Percentiles rank a stretch among this genome's conserved stretches.
Evolutionary conservation across 441 rosid genomes (phyloP).

Genomic region (Iberis amara): DNA sequence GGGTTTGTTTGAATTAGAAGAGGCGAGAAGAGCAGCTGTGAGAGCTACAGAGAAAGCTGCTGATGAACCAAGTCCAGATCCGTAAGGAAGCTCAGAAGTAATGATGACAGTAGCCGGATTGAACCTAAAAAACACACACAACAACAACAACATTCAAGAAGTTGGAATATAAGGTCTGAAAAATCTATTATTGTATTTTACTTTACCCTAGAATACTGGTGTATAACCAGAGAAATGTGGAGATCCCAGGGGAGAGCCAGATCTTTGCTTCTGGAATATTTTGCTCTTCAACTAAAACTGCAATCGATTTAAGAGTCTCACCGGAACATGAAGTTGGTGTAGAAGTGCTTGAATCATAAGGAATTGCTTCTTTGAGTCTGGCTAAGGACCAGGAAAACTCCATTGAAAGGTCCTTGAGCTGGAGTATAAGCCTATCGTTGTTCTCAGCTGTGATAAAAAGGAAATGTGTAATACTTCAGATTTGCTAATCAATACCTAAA

Average conservation of each 20-base stretch:
- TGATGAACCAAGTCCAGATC: slow-evolving; percentile 92
- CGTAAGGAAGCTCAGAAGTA: slow-evolving; percentile 77
- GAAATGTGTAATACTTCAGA: slow-evolving; percentile 16
- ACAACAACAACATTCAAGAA: slow-evolving; percentile 14
- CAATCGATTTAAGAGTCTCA: slow-evolving; percentile 41
- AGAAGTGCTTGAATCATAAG: slow-evolving; percentile 34
- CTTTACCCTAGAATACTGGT: slow-evolving; percentile 71
- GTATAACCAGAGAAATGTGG: slow-evolving; percentile 82
- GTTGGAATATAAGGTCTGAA: neutral
- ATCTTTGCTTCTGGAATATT: slow-evolving; percentile 61
- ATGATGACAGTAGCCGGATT: slow-evolving; percentile 63
- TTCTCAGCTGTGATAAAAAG: slow-evolving; percentile 35
- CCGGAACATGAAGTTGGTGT: slow-evolving; percentile 51
- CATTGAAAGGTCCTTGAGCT: slow-evolving; percentile 48
- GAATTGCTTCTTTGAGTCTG: slow-evolving; percentile 48
- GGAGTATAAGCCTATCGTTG: slow-evolving; percentile 48
- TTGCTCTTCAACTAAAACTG: slow-evolving; percentile 57
- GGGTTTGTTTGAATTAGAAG: slow-evolving; percentile 39
- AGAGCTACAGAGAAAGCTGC: slow-evolving; percentile 79
- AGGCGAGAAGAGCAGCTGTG: slow-evolving; percentile 61
- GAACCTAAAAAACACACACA: slow-evolving; percentile 41
- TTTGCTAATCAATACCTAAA: neutral
- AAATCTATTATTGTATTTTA: neutral
- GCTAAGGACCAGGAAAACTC: slow-evolving; percentile 70
- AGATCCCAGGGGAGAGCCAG: slow-evolving; percentile 62